Evolutionary conservation across 192 early-diverging fungal species (phyloP).

Genomic region (Backusella circina): DNA sequence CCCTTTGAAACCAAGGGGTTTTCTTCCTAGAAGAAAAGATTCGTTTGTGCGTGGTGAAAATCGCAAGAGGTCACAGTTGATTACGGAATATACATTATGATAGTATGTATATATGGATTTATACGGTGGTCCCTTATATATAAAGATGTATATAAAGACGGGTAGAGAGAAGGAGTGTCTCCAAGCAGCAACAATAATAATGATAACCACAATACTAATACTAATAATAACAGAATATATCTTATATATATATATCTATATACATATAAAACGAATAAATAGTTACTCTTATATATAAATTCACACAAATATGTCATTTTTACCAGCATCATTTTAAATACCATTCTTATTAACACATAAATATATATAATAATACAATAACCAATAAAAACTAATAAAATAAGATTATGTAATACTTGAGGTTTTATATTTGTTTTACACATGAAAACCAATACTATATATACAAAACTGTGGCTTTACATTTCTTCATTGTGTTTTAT

Average conservation of each 20-base stretch:
- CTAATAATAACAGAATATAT: too few relatives aligned
- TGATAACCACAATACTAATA: background rate
- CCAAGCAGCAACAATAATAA: too few relatives aligned
- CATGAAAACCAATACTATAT: background rate
- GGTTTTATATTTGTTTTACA: background rate
- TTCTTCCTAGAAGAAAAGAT: constrained; percentile 40
- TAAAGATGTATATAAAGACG: too few relatives aligned
- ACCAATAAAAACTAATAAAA: background rate
- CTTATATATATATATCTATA: background rate
- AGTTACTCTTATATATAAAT: background rate
- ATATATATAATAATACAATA: background rate
- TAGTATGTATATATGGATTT: background rate
- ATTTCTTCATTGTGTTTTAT: background rate
- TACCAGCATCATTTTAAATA: background rate
- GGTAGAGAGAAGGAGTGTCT: too few relatives aligned
- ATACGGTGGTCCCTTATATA: too few relatives aligned
- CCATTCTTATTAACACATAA: background rate
- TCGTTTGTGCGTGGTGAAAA: constrained; percentile 27
- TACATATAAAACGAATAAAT: background rate
- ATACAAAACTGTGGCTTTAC: background rate
- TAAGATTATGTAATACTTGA: background rate
- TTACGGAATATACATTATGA: background rate
- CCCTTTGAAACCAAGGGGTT: constrained; percentile 44
- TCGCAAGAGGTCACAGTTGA: background rate
- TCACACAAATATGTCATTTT: background rate